Base-by-base conservation (phyloP, 345 rosid genomes). In the Acer campestre region DNA sequence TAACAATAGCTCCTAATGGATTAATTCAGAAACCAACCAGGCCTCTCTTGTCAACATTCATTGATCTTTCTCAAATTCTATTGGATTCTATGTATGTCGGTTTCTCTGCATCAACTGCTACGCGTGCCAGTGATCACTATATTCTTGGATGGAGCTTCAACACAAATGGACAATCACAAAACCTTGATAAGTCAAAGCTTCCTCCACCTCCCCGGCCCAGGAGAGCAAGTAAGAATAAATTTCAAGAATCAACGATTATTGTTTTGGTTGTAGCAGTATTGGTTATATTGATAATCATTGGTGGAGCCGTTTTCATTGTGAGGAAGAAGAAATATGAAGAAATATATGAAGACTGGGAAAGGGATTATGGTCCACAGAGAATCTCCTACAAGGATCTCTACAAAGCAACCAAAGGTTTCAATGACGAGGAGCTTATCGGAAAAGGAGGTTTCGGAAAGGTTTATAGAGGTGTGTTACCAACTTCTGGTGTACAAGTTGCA, bases 81-180 rank as follows among this genome's bases (percentile, higher is more conserved):
- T 29, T 78, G 10, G 78, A 86, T 44, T 44, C 79, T 18, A 76
- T 85, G 85, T 78, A 63, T 68, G 79, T 89, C 0, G 97, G 94
- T 23, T 86, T 92, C 84, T 75, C 88, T 0, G 83, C 90, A 7
- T 64, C 91, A 11, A 88, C 91, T 0, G 87, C 91, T 6, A 68
- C 87, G 2, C 35, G 82, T 11, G 20, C 79, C 20, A 82, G 87
- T 40, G 55, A 80, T 25, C 93, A 90, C 11, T 76, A 84, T 20
- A 72, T 90, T 31, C 75, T 84, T 59, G 92, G 94, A 44, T 92
- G 94, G 93, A 92, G 93, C 75, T 92, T 84, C 75, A 84, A 42
- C 55, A 74, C 59, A 58, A 88, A 82, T 13, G 93, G 89, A 27
- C 77, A 81, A 80, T 88, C 89, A 22, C 23, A 80, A 42, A 81